phyloP scores from a whole-genome alignment of 2,329 filamentous ascomycete genomes.

The Cucurbitaria berberidis region DNA sequence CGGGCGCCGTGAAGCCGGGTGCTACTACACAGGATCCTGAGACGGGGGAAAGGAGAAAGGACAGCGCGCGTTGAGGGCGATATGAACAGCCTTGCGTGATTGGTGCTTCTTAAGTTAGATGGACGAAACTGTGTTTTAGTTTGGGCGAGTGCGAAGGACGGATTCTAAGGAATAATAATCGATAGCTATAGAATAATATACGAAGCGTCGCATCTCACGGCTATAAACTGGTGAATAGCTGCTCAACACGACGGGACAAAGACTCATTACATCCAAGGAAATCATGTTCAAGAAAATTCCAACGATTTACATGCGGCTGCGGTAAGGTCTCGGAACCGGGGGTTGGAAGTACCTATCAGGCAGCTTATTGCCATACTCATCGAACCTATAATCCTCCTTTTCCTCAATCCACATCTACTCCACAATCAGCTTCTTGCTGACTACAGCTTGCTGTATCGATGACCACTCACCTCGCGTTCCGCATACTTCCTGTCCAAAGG shows the following conservation, averaged over 20 bases:
- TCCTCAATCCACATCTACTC: constrained; percentile 45
- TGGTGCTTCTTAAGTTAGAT: too few relatives aligned
- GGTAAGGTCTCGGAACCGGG: constrained; percentile 30
- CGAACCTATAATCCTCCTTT: constrained; percentile 44
- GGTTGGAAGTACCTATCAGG: constrained; percentile 37
- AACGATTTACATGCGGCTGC: constrained; percentile 35
- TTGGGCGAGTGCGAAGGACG: neutral
- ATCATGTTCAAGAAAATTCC: neutral
- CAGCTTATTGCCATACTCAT: constrained; percentile 45
- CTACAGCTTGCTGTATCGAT: constrained; percentile 14
- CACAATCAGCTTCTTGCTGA: constrained; percentile 11
- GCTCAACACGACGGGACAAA: constrained; percentile 14
- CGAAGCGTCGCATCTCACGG: neutral
- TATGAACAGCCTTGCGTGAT: too few relatives aligned
- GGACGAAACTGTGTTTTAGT: neutral
- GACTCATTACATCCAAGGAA: constrained; percentile 16
- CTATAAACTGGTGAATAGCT: constrained; percentile 6
- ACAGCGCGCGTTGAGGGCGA: neutral
- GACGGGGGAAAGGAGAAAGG: neutral
- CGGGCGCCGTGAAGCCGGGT: neutral
- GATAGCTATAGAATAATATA: constrained; percentile 6
- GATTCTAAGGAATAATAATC: neutral
- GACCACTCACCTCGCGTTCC: constrained; percentile 43
- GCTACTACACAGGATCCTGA: neutral
- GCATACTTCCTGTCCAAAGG: constrained; percentile 34